Evolutionary conservation across 495 filamentous ascomycete species (phyloP), one percentile per base, ranked within the genome.

Genomic region (Lasiosphaeria hispida): DNA sequence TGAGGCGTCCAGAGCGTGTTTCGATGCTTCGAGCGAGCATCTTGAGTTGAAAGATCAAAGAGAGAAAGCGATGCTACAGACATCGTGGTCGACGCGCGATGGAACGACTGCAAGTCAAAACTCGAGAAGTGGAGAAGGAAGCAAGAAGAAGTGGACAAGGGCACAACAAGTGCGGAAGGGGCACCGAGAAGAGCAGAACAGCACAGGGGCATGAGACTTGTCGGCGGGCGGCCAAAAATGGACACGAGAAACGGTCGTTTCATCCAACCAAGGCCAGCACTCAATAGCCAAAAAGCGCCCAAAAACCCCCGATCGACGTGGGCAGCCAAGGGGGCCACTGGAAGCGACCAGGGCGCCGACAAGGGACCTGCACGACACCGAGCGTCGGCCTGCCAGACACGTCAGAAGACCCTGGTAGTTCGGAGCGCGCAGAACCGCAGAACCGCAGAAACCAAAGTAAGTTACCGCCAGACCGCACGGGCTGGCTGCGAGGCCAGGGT

Each of bases 191-290:
- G 41, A 33, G 33, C 48, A 56, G 54, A 36, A 43, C 41, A 37
- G 19, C 33, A 38, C 53, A 58, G 47, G 63, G 63, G 58, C 47
- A 43, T 59, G 57, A 57, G 56, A 62, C 58, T 58, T 58, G 59
- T 39, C 49, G 55, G 38, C 57, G 49, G 63, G 53, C 45, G 48
- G 54, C 76, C 76, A 78, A 78, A 77, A 77, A 74, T 77, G 76
- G 75, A 79, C 74, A 79, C 76, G 76, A 79, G 76, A 79, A 77
- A 77, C 72, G 56, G 65, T 41, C 67, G 75, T 76, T 76, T 75
- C 72, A 75, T 67, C 75, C 74, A 77, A 75, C 71, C 73, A 73
- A 71, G 62, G 55, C 49, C 57, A 54, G 49, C 47, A 58, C 36
- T 41, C 37, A 34, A 38, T 30, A 49, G 41, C 43, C 43, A 10